Percentiles rank a stretch among this genome's conserved stretches.
Evolutionary conservation across 106 monocot genomes (phyloP).

Genomic region (Phalaenopsis equestris): DNA sequence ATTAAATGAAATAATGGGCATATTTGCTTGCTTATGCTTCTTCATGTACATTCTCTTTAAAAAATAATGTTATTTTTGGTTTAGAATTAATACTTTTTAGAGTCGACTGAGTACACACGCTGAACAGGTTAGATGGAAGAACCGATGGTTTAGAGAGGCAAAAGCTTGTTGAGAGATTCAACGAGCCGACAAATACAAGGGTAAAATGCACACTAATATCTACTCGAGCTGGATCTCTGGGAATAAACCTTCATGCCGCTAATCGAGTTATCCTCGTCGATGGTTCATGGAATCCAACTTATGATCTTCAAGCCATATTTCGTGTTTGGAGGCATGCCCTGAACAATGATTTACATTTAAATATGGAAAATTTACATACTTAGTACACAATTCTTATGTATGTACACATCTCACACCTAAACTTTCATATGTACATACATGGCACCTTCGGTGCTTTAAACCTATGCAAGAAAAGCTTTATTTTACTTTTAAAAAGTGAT

Average conservation of each 20-base stretch:
- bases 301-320: constrained; percentile 95
- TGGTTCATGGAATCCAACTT: constrained; percentile 98
- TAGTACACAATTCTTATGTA: too few relatives aligned
- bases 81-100: not conserved
- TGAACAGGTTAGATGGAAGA: constrained; percentile 89
- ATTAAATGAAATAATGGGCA: not conserved
- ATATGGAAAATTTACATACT: too few relatives aligned
- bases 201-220: constrained; percentile 91
- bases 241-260: constrained; percentile 92
- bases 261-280: constrained; percentile 93
- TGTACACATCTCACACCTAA: too few relatives aligned
- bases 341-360: not conserved
- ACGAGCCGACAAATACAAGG: constrained; percentile 73
- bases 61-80: not conserved
- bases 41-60: not conserved
- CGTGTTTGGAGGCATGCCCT: constrained; percentile 89
- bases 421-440: too few relatives aligned
- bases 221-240: constrained; percentile 91
- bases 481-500: too few relatives aligned
- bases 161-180: constrained; percentile 89
- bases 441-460: too few relatives aligned
- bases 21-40: not conserved
- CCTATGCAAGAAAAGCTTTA: too few relatives aligned
- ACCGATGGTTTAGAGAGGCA: constrained; percentile 79
- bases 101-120: not conserved